A percentile compares a stretch with the other conserved stretches of the same genome.
These are phyloP conservation scores for Microthlaspi erraticum DNA, from an alignment of 345 rosid genomes.

Conservation along the genomic window DNA sequence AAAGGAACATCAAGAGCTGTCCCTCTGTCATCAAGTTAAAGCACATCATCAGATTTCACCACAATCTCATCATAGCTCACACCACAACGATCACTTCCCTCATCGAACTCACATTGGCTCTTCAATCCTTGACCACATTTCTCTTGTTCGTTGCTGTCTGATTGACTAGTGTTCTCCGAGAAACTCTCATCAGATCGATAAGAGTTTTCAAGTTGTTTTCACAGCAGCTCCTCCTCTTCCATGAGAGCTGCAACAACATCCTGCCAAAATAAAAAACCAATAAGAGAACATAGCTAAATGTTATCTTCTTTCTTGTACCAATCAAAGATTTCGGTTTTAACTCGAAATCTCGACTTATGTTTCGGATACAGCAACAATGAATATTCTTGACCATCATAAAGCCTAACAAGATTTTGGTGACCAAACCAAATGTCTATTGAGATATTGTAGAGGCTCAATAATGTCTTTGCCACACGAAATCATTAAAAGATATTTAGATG, in stretches of 20 bases:
- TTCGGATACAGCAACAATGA: conserved; percentile 22
- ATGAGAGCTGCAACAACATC: too few relatives aligned
- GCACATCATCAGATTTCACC: conserved; percentile 39
- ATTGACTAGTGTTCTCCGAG: conserved; percentile 39
- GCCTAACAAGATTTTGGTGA: conserved; percentile 30
- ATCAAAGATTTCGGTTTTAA: background rate
- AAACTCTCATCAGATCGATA: conserved; percentile 40
- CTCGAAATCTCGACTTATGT: conserved; percentile 47
- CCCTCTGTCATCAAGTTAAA: too few relatives aligned
- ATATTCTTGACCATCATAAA: conserved; percentile 34
- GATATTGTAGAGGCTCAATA: too few relatives aligned
- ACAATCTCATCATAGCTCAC: conserved; percentile 56
- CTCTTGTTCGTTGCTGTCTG: conserved; percentile 22
- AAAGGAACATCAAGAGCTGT: too few relatives aligned
- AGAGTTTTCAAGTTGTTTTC: too few relatives aligned
- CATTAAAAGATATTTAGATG: conserved; percentile 26
- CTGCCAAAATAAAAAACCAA: too few relatives aligned
- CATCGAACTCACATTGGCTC: conserved; percentile 25
- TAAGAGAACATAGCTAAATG: too few relatives aligned
- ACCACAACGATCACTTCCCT: too few relatives aligned
- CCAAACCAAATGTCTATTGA: conserved; percentile 20
- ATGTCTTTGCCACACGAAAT: conserved; percentile 36
- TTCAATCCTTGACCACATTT: background rate
- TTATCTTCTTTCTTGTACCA: too few relatives aligned
- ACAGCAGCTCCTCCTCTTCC: too few relatives aligned